Conservation (phyloP, 768 basidiomycete genomes). For the Asterophora lycoperdoides region DNA sequence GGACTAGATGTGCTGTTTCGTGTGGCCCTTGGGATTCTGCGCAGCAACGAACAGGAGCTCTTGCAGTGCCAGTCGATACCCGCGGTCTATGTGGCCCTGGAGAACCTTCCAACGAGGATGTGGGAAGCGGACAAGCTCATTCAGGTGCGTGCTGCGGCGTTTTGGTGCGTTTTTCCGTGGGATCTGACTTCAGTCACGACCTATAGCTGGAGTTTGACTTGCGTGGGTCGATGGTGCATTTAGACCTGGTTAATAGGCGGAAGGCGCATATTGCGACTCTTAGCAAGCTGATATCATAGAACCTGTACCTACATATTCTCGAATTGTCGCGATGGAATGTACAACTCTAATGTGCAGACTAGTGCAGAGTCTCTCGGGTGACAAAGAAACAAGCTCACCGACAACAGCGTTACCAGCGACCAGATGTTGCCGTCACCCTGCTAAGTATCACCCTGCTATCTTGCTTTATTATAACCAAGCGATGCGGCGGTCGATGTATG, state of each 20-base stretch:
- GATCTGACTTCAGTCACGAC: neutral
- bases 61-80: constrained; percentile 80
- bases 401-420: too few species aligned
- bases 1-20: constrained; percentile 90
- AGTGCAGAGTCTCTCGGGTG: too few species aligned
- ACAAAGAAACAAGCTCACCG: too few species aligned
- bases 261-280: constrained; percentile 47
- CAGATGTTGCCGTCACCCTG: too few species aligned
- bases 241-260: constrained; percentile 53
- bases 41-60: constrained; percentile 79
- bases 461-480: too few species aligned
- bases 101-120: constrained; percentile 86
- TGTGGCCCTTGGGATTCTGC: constrained; percentile 83
- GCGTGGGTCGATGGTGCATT: constrained; percentile 45
- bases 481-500: too few species aligned
- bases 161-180: neutral
- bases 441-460: too few species aligned
- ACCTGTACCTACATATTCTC: neutral
- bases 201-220: constrained; percentile 55
- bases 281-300: constrained; percentile 35
- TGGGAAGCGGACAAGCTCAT: constrained; percentile 91
- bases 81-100: constrained; percentile 84
- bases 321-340: too few species aligned
- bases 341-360: too few species aligned
- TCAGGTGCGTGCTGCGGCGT: constrained; percentile 52